These are phyloP conservation scores for Albizia julibrissin DNA, from an alignment of 306 rosid species.

Conservation along the genomic window DNA sequence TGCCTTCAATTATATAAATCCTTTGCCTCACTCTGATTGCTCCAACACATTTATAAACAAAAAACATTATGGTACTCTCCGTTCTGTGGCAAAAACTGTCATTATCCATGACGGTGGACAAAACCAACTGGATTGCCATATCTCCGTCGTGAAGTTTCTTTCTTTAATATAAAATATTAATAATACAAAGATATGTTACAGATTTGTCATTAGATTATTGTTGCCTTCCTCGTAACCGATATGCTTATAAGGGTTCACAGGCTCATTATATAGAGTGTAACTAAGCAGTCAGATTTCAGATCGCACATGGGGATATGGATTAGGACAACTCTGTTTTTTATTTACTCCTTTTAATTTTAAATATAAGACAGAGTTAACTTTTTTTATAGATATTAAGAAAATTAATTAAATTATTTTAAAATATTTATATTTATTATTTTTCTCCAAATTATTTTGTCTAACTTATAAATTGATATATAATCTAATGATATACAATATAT, in stretches of 20 bases:
- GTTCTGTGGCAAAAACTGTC: slow-evolving; percentile 17
- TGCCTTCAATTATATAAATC: not conserved
- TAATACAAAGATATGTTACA: slow-evolving; percentile 19
- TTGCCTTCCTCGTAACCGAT: not conserved
- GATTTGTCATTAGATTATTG: slow-evolving; percentile 38
- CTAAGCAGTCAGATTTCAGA: slow-evolving; percentile 21
- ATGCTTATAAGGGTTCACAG: not conserved
- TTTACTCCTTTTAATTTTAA: too few species aligned
- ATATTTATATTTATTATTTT: too few species aligned
- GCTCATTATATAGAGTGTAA: not conserved
- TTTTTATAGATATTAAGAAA: too few species aligned
- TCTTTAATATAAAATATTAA: not conserved
- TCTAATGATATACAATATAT: too few species aligned
- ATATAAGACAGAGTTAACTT: too few species aligned
- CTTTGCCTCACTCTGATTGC: not conserved
- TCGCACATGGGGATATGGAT: slow-evolving; percentile 33
- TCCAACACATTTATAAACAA: not conserved
- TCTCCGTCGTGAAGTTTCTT: slow-evolving; percentile 19
- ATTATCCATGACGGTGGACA: slow-evolving; percentile 49
- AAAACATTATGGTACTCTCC: not conserved
- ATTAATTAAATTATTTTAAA: too few species aligned
- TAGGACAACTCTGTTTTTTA: not conserved
- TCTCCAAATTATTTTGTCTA: too few species aligned
- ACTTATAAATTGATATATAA: too few species aligned
- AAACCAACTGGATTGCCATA: slow-evolving; percentile 26